Conservation (phyloP, 345 rosid species). For the Eucalyptus cloeziana region DNA sequence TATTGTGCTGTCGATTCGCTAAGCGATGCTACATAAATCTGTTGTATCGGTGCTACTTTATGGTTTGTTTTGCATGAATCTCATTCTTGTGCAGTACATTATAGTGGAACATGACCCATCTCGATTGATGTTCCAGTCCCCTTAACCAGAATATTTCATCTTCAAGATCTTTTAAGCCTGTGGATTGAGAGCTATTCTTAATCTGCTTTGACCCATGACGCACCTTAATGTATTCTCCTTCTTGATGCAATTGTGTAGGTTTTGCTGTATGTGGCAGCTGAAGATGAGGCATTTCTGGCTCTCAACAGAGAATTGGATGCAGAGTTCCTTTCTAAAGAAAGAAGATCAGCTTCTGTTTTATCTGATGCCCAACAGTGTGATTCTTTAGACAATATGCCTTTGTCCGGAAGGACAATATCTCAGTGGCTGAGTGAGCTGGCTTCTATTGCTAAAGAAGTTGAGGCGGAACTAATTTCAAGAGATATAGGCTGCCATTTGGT, state of each 20-base stretch:
- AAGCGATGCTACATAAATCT: not conserved
- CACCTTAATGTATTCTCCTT: not conserved
- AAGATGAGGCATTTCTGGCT: constrained; percentile 74
- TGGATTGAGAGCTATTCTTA: not conserved
- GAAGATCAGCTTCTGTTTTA: constrained; percentile 17
- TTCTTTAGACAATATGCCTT: constrained; percentile 39
- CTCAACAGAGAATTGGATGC: constrained; percentile 50
- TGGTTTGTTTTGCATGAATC: not conserved
- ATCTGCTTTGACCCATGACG: not conserved
- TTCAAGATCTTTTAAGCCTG: not conserved
- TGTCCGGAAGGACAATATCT: constrained; percentile 49
- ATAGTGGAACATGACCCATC: not conserved
- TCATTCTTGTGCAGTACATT: not conserved
- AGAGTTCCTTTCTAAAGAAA: constrained; percentile 31
- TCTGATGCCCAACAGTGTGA: constrained; percentile 26
- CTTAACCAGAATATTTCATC: not conserved
- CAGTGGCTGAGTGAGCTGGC: constrained; percentile 68
- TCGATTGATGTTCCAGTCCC: not conserved
- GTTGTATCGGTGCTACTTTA: not conserved
- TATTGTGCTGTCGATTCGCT: not conserved
- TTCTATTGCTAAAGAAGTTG: constrained; percentile 60
- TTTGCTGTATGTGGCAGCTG: constrained; percentile 75
- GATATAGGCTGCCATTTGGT: constrained; percentile 74
- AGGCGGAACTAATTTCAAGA: constrained; percentile 70
- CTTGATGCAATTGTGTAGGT: constrained; percentile 23